Conservation (phyloP, 1,284 basidiomycete species). For the Sporisorium iseilematis-ciliati region DNA sequence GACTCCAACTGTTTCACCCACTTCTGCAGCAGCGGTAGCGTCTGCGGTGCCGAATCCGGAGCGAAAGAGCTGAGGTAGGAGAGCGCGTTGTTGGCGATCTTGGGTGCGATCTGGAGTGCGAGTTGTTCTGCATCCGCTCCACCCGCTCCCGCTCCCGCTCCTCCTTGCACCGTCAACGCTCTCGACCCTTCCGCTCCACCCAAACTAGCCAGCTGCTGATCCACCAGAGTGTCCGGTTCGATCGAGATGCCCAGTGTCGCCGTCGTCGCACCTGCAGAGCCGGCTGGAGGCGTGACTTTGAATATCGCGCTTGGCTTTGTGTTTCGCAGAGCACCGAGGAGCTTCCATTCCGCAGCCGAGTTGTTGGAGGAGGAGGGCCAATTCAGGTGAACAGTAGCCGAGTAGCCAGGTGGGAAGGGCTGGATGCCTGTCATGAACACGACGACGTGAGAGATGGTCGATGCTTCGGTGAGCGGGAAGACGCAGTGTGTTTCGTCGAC, state of each 20-base stretch:
- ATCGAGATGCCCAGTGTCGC: conserved; percentile 65
- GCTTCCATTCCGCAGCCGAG: conserved; percentile 47
- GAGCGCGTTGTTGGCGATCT: conserved; percentile 66
- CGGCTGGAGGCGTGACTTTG: conserved; percentile 18
- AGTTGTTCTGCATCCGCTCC: conserved; percentile 23
- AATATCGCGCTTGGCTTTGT: conserved; percentile 68
- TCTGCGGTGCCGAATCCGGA: conserved; percentile 66
- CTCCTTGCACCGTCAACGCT: background rate
- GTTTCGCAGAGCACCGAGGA: conserved; percentile 63
- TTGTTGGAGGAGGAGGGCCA: conserved; percentile 35
- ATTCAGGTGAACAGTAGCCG: conserved; percentile 65
- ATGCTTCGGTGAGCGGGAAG: conserved; percentile 60
- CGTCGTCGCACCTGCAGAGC: background rate
- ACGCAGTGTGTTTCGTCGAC: conserved; percentile 67
- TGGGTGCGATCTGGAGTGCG: conserved; percentile 54
- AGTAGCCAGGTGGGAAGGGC: conserved; percentile 64
- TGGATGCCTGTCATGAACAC: conserved; percentile 67
- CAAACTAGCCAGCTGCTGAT: conserved; percentile 49
- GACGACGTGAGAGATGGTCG: conserved; percentile 60
- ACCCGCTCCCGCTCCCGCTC: background rate
- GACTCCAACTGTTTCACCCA: conserved; percentile 68
- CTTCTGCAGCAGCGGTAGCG: conserved; percentile 64
- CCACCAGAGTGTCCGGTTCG: conserved; percentile 59
- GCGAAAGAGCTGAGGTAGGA: conserved; percentile 65
- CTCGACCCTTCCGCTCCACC: no score